Percentiles rank a stretch among this genome's conserved stretches.
These are phyloP conservation scores for Luvunga scandens DNA, from an alignment of 345 rosid species.

Conservation along the genomic window DNA sequence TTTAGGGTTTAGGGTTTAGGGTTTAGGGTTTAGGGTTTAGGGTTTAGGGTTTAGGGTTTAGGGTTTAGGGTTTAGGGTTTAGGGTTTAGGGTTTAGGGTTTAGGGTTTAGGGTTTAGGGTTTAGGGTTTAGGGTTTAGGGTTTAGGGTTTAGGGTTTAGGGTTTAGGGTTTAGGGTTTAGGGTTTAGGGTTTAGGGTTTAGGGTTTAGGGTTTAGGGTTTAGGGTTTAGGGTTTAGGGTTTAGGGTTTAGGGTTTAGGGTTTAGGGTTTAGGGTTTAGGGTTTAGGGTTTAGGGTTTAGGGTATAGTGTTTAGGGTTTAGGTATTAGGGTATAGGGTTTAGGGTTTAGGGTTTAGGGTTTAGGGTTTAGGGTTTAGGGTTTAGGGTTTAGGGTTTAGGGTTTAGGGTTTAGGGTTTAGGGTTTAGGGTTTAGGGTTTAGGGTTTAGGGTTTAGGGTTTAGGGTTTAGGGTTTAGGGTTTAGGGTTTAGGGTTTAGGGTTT, in stretches of 20 bases:
- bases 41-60: background rate
- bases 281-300: background rate
- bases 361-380: too few species aligned
- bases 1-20: background rate
- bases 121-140: background rate
- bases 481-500: too few species aligned
- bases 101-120: background rate
- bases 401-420: too few species aligned
- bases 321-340: background rate
- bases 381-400: too few species aligned
- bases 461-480: too few species aligned
- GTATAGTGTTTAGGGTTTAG: background rate
- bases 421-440: too few species aligned
- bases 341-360: background rate
- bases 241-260: background rate
- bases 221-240: background rate
- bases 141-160: background rate
- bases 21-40: background rate
- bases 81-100: background rate
- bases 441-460: too few species aligned
- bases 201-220: slow-evolving; percentile 3
- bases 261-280: background rate
- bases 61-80: background rate
- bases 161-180: slow-evolving; percentile 2
- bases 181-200: slow-evolving; percentile 4